These are phyloP conservation scores for Fomitiporia mediterranea DNA, from an alignment of 1,284 basidiomycete species.

Conservation along the genomic window DNA sequence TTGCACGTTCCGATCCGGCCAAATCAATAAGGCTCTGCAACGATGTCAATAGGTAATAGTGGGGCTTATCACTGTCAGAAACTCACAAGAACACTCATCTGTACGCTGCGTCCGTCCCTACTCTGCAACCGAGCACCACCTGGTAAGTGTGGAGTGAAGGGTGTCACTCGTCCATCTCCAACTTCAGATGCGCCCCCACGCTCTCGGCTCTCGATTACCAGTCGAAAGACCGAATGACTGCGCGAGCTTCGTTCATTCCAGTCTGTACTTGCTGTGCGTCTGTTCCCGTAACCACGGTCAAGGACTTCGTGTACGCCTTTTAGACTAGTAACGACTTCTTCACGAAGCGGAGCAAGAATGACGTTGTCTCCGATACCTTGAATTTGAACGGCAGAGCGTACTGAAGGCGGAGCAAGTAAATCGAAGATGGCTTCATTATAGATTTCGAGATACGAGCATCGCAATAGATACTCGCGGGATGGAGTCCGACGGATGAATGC, in stretches of 20 bases:
- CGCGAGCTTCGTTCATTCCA: conserved; percentile 95
- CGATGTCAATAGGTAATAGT: conserved; percentile 6
- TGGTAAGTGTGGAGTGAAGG: conserved; percentile 22
- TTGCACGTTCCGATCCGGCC: conserved; percentile 96
- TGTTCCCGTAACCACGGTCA: conserved; percentile 79
- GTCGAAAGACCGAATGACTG: conserved; percentile 89
- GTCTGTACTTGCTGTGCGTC: conserved; percentile 91
- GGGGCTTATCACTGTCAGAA: neutral
- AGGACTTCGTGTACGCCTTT: conserved; percentile 84
- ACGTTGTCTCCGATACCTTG: conserved; percentile 57
- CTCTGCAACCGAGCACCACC: conserved; percentile 61
- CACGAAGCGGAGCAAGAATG: conserved; percentile 69
- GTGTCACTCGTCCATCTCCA: conserved; percentile 30
- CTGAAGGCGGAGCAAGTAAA: conserved; percentile 69
- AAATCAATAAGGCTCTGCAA: conserved; percentile 84
- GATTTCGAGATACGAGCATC: conserved; percentile 94
- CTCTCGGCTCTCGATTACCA: conserved; percentile 81
- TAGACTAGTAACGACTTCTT: conserved; percentile 89
- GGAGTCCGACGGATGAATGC: conserved; percentile 67
- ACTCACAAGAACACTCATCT: conserved; percentile 74
- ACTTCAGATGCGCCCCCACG: conserved; percentile 37
- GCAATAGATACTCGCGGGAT: conserved; percentile 86
- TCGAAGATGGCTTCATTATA: conserved; percentile 95
- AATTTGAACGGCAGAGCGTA: conserved; percentile 57
- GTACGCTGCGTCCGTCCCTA: conserved; percentile 67